Base-by-base conservation (phyloP, 1,139 yeast genomes). In the Arxiozyma heterogenica region DNA sequence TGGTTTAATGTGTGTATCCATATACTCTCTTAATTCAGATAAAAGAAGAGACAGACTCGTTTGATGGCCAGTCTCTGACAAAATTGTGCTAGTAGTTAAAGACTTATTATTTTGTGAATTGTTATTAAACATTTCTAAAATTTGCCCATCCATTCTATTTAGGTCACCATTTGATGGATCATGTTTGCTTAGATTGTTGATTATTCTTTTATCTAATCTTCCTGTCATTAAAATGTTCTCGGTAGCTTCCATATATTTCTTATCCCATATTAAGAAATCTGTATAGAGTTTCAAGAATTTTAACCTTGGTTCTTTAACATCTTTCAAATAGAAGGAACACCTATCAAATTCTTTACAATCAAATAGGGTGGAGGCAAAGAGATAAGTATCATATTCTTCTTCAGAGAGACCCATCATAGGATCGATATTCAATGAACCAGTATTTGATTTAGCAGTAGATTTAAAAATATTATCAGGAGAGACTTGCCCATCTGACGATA, bases 281-380 rank as follows among this genome's bases (percentile, higher is more conserved):
- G 96, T 74, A 65, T 91, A 91, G 17, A 87, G 71, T 50, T 82
- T 72, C 43, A 90, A 68, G 64, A 91, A 93, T 49, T 76, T 61
- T 17, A 87, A 82, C 53, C 78, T 75, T 1, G 83, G 78, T 56
- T 83, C 77, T 34, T 65, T 69, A 50, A 84, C 80, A 38, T 75
- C 75, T 54, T 74, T 75, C 56, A 91, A 71, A 21, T 76, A 76
- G 60, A 76, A 74, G 1, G 87, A 82, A 56, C 94, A 87, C 41
- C 98, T 72, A 56, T 85, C 94, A 65, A 84, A 91, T 67, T 93
- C 98, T 62, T 86, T 84, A 64, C 91, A 82, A 63, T 82, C 85
- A 72, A 93, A 89, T 63, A 86, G 84, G 0, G 88, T 69, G 55
- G 82, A 81, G 0, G 95, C 97, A 34, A 89, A 72, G 15, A 81